Evolutionary conservation across 164 flowering plant genomes (phyloP).

Genomic region (Magnolia changhungtana): DNA sequence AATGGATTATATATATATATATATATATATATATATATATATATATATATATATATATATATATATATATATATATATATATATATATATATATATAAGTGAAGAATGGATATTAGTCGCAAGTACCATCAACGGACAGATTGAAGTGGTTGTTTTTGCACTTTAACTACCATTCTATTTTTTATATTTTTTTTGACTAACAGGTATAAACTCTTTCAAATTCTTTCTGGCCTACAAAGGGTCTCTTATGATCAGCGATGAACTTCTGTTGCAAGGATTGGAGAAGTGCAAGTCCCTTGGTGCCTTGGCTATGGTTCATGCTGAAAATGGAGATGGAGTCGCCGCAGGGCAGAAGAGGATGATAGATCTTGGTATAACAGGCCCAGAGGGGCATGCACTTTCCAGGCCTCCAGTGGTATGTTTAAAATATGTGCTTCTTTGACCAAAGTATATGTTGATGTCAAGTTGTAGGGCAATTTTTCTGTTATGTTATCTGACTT

Average conservation of each 20-base stretch:
- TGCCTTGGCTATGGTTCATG: constrained; percentile 97
- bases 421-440: not conserved
- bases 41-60: too few relatives aligned
- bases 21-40: too few relatives aligned
- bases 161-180: not conserved
- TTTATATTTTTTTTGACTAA: not conserved
- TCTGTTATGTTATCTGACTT: not conserved
- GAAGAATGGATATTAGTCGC: too few relatives aligned
- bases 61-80: too few relatives aligned
- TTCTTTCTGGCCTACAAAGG: constrained; percentile 94
- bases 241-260: constrained; percentile 71
- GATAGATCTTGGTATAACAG: constrained; percentile 92
- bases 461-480: not conserved
- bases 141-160: not conserved
- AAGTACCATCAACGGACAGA: not conserved
- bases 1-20: too few relatives aligned
- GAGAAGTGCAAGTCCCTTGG: constrained; percentile 95
- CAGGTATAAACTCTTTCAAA: constrained; percentile 95
- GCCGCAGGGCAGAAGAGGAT: constrained; percentile 84
- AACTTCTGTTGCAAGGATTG: constrained; percentile 71
- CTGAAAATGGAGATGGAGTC: constrained; percentile 99
- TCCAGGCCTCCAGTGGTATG: constrained; percentile 91
- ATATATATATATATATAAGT: too few relatives aligned
- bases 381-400: constrained; percentile 98
- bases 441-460: not conserved